Conservation (phyloP, 805 yeast genomes). For the Pichia insulana region DNA sequence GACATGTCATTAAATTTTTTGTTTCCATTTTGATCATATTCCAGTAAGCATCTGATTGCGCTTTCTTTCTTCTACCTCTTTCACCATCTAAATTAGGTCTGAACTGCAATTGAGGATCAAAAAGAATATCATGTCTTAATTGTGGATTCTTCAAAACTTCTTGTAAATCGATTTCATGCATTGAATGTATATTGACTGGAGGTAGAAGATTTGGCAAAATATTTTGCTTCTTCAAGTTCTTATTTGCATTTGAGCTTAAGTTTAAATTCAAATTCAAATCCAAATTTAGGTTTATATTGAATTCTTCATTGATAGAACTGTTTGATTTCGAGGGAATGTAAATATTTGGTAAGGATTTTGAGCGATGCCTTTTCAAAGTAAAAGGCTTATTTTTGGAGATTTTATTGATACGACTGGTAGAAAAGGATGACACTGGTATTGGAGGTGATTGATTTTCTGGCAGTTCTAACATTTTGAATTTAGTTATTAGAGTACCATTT, state of each 20-base stretch:
- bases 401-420: not conserved
- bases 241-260: slow-evolving; percentile 1
- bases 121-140: slow-evolving; percentile 83
- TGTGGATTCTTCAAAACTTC: slow-evolving; percentile 89
- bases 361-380: slow-evolving; percentile 21
- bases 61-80: slow-evolving; percentile 70
- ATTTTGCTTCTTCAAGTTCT: slow-evolving; percentile 1
- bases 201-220: slow-evolving; percentile 35
- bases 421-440: not conserved
- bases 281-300: too few relatives aligned
- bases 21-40: slow-evolving; percentile 64
- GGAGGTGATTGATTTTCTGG: slow-evolving; percentile 3
- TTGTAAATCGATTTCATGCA: slow-evolving; percentile 79
- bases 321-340: slow-evolving; percentile 19
- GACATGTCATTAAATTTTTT: slow-evolving; percentile 24
- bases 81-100: slow-evolving; percentile 90
- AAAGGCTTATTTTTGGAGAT: slow-evolving; percentile 7
- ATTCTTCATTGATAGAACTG: too few relatives aligned
- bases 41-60: slow-evolving; percentile 79
- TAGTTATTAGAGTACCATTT: not conserved
- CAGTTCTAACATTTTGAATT: slow-evolving; percentile 1
- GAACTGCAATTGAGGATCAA: slow-evolving; percentile 87
- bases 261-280: not conserved
- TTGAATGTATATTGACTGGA: slow-evolving; percentile 72
- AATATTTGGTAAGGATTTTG: slow-evolving; percentile 29